Evolutionary conservation across 2,329 filamentous ascomycete species (phyloP).

Genomic region (Verticillium dahliae): DNA sequence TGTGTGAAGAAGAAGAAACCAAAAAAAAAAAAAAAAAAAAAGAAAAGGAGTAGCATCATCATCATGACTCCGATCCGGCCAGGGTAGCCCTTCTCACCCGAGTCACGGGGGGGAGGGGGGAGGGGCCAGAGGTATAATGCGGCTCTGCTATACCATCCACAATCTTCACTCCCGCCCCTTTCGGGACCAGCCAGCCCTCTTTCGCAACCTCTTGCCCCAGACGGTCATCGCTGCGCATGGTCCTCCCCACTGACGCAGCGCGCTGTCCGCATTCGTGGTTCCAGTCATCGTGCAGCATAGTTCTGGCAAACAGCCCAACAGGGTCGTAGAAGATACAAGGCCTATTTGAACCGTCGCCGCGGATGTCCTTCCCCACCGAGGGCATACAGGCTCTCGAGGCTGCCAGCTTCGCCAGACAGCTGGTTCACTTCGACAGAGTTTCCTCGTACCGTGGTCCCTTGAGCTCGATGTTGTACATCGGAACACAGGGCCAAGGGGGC

Average conservation of each 20-base stretch:
- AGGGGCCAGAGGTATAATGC: neutral
- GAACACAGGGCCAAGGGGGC: neutral
- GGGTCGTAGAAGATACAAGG: no score
- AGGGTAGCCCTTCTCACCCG: neutral
- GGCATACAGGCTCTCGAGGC: no score
- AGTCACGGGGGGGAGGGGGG: no score
- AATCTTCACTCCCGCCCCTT: neutral
- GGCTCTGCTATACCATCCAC: neutral
- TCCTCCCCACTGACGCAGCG: no score
- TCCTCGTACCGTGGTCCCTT: neutral
- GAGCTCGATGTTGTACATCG: neutral
- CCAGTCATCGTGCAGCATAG: no score
- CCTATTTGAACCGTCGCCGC: no score
- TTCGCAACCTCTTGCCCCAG: no score
- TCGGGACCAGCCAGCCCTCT: neutral
- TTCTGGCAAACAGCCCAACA: no score
- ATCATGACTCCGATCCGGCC: neutral
- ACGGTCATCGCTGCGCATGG: no score
- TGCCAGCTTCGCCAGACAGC: no score
- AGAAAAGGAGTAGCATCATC: neutral
- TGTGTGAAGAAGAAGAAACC: neutral
- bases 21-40: neutral
- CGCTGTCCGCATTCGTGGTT: no score
- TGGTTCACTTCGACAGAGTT: neutral
- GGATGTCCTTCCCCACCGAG: no score